Evolutionary conservation across 2,329 filamentous ascomycete genomes (phyloP), one percentile per base, ranked within the genome.

Genomic region (Trichoderma guizhouense): DNA sequence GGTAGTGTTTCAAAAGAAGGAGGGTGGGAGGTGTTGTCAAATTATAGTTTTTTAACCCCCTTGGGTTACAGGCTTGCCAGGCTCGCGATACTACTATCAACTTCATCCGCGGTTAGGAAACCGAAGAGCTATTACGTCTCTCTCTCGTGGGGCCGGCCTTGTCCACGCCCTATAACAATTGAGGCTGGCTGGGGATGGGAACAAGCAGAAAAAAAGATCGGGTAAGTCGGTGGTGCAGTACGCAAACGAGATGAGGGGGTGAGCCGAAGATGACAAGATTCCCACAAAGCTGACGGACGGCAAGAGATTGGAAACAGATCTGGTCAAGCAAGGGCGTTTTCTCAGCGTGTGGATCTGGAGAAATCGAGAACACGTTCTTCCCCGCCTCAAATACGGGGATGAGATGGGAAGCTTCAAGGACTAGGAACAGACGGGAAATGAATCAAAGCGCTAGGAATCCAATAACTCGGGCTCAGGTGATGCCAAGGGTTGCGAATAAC

Each of bases 331-430:
- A 69, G 55, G 36, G 71, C 65, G n/a, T 63, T 58, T 36, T 32
- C 32, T 14, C 34, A 47, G 64, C 5, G 18, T 68, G 71, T 72
- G 71, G 71, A 72, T 68, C 71, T 55, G 11, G 28, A 51, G 43
- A 68, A 63, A 63, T 68, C 71, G 64, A 67, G 71, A 72, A 72
- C 71, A 72, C 71, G 71, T 68, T 69, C 71, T 68, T 63, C 71
- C 71, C 71, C 71, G 71, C 71, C 71, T 68, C 58, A 30, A 51
- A n/a, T 68, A 63, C 51, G 58, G 67, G 67, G 68, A 71, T 32
- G 60, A 43, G 34, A 71, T 58, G 71, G 64, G 57, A 64, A 51
- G 26, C 11, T 36, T 36, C 26, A 26, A 68, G n/a, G 47, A 18
- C 55, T 26, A 47, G 28, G 47, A 47, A 58, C n/a, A 30, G 60